Conservation (phyloP, 176 grass and related monocot species). For the Carex parvula region DNA sequence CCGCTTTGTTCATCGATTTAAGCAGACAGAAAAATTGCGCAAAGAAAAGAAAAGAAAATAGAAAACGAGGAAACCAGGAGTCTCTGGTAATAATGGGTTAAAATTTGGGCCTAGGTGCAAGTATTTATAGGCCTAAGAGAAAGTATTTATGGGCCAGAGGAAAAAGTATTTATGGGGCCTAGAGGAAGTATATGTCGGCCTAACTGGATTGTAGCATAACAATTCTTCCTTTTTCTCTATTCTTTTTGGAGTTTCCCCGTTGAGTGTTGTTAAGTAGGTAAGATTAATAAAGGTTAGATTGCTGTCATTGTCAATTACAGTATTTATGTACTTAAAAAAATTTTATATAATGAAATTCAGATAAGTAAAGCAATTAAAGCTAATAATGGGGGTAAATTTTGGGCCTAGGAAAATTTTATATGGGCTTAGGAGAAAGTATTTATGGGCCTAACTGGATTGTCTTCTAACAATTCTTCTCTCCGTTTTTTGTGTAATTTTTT, state of each 20-base stretch:
- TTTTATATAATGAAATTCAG: not conserved
- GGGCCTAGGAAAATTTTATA: too few species aligned
- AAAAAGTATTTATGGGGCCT: too few species aligned
- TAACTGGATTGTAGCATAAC: not conserved
- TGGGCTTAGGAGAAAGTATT: not conserved
- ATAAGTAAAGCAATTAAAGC: too few species aligned
- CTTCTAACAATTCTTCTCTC: too few species aligned
- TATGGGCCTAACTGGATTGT: too few species aligned
- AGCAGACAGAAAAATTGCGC: not conserved
- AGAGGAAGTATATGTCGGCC: too few species aligned
- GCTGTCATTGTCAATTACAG: not conserved
- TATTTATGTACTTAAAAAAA: not conserved
- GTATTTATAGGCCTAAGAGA: not conserved
- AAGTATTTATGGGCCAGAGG: not conserved
- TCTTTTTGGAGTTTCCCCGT: not conserved
- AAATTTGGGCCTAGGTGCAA: not conserved
- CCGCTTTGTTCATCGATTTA: slow-evolving; percentile 21
- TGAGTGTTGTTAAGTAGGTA: not conserved
- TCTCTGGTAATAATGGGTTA: not conserved
- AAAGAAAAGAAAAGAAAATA: not conserved
- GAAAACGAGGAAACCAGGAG: not conserved
- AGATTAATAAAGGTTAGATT: not conserved
- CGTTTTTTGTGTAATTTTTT: not conserved
- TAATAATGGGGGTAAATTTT: too few species aligned
- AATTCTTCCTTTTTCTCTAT: too few species aligned